These are phyloP conservation scores for Neonectria magnoliae DNA, from an alignment of 2,329 filamentous ascomycete genomes.

Conservation along the genomic window DNA sequence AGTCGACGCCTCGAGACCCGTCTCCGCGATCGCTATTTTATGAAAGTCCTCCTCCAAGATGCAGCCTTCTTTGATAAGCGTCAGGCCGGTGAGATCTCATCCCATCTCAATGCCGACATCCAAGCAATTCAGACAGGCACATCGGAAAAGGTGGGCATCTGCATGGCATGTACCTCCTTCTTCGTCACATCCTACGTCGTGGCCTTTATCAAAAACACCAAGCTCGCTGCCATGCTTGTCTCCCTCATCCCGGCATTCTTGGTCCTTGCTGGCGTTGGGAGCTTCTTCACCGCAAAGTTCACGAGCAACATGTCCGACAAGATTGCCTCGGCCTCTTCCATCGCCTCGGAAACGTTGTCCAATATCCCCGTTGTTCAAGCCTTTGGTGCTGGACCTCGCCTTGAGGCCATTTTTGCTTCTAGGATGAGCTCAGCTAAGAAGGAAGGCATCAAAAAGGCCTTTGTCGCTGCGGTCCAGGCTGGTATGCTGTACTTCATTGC, in stretches of 20 bases:
- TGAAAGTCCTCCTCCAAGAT: conserved; percentile 68
- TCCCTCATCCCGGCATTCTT: conserved; percentile 71
- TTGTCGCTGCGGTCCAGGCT: conserved; percentile 65
- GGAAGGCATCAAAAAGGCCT: conserved; percentile 67
- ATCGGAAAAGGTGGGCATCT: conserved; percentile 75
- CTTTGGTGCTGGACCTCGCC: conserved; percentile 66
- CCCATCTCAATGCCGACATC: conserved; percentile 72
- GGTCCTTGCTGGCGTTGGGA: conserved; percentile 65
- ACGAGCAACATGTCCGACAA: conserved; percentile 60
- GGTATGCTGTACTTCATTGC: conserved; percentile 74
- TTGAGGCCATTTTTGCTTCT: conserved; percentile 68
- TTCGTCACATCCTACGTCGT: conserved; percentile 75
- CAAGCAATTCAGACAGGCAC: conserved; percentile 74
- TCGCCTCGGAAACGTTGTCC: conserved; percentile 70
- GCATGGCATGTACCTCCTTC: conserved; percentile 69
- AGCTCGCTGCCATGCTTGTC: conserved; percentile 71
- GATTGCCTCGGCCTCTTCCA: conserved; percentile 67
- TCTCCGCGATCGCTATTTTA: conserved; percentile 69
- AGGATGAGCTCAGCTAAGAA: conserved; percentile 60
- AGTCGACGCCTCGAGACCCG: conserved; percentile 72
- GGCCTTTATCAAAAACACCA: conserved; percentile 71
- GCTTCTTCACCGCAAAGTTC: conserved; percentile 64
- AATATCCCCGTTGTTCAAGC: conserved; percentile 71
- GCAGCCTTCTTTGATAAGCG: conserved; percentile 71
- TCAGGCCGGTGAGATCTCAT: conserved; percentile 70